Percentiles rank a stretch among this genome's conserved stretches.
Evolutionary conservation across 257 asterid species (phyloP).

Genomic region (Solanum ahanhuiri): DNA sequence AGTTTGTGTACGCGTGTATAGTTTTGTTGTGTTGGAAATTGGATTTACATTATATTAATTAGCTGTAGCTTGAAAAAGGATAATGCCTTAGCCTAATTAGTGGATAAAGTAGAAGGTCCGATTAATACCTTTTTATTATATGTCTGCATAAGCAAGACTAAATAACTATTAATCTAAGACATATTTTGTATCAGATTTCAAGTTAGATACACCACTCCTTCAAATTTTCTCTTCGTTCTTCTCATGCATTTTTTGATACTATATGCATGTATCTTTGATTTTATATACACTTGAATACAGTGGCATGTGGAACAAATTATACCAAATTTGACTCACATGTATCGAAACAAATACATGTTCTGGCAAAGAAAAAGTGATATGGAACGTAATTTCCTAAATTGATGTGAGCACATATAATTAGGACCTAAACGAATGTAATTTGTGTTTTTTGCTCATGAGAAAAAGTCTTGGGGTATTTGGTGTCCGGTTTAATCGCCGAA

Average conservation of each 20-base stretch:
- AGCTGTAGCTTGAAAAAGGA: background rate
- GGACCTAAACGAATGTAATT: too few species aligned
- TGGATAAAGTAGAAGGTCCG: background rate
- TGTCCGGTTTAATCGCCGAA: background rate
- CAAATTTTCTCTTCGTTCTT: too few species aligned
- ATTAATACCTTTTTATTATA: background rate
- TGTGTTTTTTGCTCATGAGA: too few species aligned
- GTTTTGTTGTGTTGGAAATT: background rate
- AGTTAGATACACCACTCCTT: background rate
- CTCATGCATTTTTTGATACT: too few species aligned
- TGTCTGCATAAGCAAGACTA: background rate
- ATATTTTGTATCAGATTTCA: background rate
- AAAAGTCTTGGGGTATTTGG: background rate
- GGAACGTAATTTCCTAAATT: too few species aligned
- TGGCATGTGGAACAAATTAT: background rate
- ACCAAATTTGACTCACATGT: too few species aligned
- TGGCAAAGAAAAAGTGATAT: background rate
- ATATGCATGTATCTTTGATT: too few species aligned
- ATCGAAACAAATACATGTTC: background rate
- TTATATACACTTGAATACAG: too few species aligned
- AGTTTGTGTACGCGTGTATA: background rate
- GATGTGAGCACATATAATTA: background rate
- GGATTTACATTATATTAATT: background rate
- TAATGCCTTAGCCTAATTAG: background rate
- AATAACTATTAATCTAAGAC: background rate